These are phyloP conservation scores for Fraxinus albicans DNA, from an alignment of 305 asterid genomes.

Conservation along the genomic window DNA sequence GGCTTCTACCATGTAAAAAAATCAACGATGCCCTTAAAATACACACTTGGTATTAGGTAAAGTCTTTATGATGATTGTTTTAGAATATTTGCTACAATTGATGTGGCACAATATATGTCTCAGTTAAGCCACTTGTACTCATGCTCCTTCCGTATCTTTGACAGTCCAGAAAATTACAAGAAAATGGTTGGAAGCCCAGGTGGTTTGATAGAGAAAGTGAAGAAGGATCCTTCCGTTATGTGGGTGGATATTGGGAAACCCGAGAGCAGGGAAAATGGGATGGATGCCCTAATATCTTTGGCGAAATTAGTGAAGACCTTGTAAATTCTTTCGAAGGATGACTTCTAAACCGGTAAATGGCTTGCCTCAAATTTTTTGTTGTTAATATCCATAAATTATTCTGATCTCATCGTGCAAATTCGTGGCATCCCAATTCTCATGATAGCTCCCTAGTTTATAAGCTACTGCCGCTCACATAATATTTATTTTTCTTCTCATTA, in stretches of 20 bases:
- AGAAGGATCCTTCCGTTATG: conserved; percentile 55
- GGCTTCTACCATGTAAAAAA: background rate
- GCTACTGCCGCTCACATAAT: background rate
- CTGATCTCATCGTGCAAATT: background rate
- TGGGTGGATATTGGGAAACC: conserved; percentile 93
- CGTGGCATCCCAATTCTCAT: background rate
- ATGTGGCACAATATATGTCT: background rate
- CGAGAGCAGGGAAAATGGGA: conserved; percentile 71
- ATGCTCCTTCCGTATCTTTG: background rate
- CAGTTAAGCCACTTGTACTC: background rate
- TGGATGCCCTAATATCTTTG: conserved; percentile 74
- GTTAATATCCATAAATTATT: background rate
- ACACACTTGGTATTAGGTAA: background rate
- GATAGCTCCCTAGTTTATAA: background rate
- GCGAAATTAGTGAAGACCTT: conserved; percentile 60
- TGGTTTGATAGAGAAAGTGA: conserved; percentile 75
- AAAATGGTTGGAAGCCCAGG: conserved; percentile 87
- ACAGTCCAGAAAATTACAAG: conserved; percentile 94
- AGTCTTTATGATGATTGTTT: background rate
- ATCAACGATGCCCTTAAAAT: background rate
- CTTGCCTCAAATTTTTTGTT: background rate
- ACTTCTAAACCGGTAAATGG: conserved; percentile 31
- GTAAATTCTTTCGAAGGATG: conserved; percentile 41
- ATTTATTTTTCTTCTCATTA: background rate
- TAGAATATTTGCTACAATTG: background rate